A percentile compares a stretch with the other conserved stretches of the same genome.
Conservation (phyloP, 2,329 filamentous ascomycete species). For the Coccinonectria pachysandricola region DNA sequence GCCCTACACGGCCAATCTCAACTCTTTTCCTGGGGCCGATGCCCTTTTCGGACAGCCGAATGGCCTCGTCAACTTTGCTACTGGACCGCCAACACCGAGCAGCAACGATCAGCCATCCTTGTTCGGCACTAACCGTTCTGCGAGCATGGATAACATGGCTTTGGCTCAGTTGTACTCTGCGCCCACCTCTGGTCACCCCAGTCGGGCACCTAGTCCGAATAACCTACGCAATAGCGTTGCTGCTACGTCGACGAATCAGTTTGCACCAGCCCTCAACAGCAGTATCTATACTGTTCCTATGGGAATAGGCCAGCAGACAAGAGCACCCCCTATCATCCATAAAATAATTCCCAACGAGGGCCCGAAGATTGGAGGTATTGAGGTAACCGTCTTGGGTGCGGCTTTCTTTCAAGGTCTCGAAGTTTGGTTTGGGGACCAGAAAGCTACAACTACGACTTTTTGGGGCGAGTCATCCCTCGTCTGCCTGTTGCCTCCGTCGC, state of each 20-base stretch:
- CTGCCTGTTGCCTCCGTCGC: conserved; percentile 64
- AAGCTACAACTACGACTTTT: conserved; percentile 62
- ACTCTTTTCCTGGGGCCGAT: conserved; percentile 34
- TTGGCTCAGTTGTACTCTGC: conserved; percentile 60
- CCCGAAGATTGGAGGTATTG: conserved; percentile 71
- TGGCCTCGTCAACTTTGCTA: conserved; percentile 35
- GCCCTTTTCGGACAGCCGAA: conserved; percentile 34
- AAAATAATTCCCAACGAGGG: conserved; percentile 79
- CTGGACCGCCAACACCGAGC: conserved; percentile 56
- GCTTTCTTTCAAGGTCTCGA: conserved; percentile 68
- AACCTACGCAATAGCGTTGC: conserved; percentile 37
- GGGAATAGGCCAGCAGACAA: conserved; percentile 37
- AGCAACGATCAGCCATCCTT: conserved; percentile 51
- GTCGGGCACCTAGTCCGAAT: conserved; percentile 66
- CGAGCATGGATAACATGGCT: conserved; percentile 55
- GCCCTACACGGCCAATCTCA: conserved; percentile 40
- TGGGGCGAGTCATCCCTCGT: conserved; percentile 75
- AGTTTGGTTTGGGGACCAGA: conserved; percentile 67
- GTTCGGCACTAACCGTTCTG: conserved; percentile 44
- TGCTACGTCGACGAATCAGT: conserved; percentile 31
- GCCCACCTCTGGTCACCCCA: conserved; percentile 61
- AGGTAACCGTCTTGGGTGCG: conserved; percentile 75
- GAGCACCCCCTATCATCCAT: conserved; percentile 52
- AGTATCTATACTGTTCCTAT: conserved; percentile 42
- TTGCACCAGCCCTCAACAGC: conserved; percentile 36